Base-by-base conservation (phyloP, 2,329 filamentous ascomycete genomes). In the Talaromyces rugulosus region DNA sequence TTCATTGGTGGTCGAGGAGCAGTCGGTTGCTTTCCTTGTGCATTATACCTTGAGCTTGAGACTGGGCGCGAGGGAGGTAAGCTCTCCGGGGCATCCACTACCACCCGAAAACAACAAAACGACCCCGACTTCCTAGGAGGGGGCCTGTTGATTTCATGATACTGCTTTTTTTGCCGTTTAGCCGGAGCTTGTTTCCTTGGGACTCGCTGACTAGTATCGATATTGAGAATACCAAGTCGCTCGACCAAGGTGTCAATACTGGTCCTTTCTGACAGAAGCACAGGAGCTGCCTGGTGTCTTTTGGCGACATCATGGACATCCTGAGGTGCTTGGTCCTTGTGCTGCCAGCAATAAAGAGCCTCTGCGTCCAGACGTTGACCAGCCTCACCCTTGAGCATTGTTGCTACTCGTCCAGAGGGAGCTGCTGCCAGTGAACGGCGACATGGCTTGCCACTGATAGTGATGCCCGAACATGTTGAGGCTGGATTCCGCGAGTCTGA, bases 171-270 rank as follows among this genome's bases (percentile, higher is more conserved):
- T 12, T 47, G 44, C 63, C 34, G 63, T 64, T 47, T 72, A 64
- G 55, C 28, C 5, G 44, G 34, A 28, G 36, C 31, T 28, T 56
- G 47, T 14, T 65, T 50, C 63, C 68, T 52, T 67, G 58, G 55
- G 47, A 53, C 30, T 51, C 51, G 44, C 60, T 57, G 56, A 34
- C 60, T 54, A 62, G 72, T 66, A 53, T 87, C 80, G 44, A 92
- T 76, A 53, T 91, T 85, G n/a, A 92, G 74, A 23, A 95, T 79
- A 3, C 92, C 91, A 4, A 97, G 79, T 52, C 90, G 83, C 66
- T 92, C 91, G 50, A 92, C 87, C 62, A 98, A 79, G 0, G 92
- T 96, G 74, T 99, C 95, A 61, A 98, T 83, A 69, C 93, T 97
- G 36, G 87, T 89, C 58, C 90, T 82, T 62, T 85, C 81, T 67